Conservation (phyloP, 2,329 filamentous ascomycete genomes). For the Biscogniauxia mediterranea region DNA sequence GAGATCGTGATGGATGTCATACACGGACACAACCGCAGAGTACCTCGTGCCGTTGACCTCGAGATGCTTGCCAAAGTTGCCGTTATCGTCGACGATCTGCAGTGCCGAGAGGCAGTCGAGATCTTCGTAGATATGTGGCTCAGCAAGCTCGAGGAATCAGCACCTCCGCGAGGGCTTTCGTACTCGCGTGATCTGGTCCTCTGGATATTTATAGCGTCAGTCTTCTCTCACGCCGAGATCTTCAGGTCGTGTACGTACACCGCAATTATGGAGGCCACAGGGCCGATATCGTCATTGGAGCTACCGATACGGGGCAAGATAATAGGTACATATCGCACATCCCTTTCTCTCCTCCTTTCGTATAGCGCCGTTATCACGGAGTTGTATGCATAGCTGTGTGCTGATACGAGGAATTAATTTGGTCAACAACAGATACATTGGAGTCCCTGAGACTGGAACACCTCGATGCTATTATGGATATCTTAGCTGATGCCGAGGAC, state of each 20-base stretch:
- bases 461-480: background rate
- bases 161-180: background rate
- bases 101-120: background rate
- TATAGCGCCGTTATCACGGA: too few relatives aligned
- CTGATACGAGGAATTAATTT: background rate
- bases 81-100: background rate
- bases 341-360: background rate
- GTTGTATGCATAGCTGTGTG: background rate
- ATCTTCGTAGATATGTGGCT: background rate
- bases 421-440: background rate
- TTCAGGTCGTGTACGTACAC: background rate
- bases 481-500: background rate
- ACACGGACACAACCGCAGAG: background rate
- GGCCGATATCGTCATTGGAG: background rate
- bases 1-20: background rate
- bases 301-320: background rate
- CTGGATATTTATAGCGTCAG: background rate
- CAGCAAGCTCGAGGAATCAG: background rate
- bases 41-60: background rate
- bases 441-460: background rate
- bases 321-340: background rate
- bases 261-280: background rate
- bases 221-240: background rate
- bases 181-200: background rate
- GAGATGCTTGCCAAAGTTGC: background rate